Evolutionary conservation across 177 flowering plant species (phyloP), one percentile per base, ranked within the genome.

Genomic region (Vitis hybrid): DNA sequence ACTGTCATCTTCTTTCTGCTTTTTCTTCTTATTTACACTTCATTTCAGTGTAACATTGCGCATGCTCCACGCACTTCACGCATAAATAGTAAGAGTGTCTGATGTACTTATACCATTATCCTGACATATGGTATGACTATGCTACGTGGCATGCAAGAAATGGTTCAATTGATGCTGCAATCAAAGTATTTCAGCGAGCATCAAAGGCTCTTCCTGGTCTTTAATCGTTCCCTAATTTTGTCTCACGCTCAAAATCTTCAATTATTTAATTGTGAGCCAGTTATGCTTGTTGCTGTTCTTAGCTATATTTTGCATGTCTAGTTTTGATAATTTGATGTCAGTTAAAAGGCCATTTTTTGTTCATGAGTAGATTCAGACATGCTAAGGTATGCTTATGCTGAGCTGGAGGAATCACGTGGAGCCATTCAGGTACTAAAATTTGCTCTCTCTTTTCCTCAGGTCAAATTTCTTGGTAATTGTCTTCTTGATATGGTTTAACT

Each of bases 101-200:
- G 78, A 91, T 92, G 99, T 91, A 90, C 76, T 77, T 94, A 60
- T 94, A 94, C 82, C 99, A 92, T 79, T 94, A 90, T 81, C 97
- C 99, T 70, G 97, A 94, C 81, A 81, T 92, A 76, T 94, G 99
- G 99, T 90, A 87, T 76, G 96, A 94, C 71, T 94, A 89, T 84
- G 97, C 97, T 67, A 88, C 82, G 19, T 94, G 99, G 99, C 95
- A 88, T 81, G 92, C 90, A 73, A 92, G 84, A 83, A 77, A 75
- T 85, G 97, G 95, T 61, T 87, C 94, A 52, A 64, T 80, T 66
- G 97, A 94, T 75, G 77, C 95, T 81, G 97, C 97, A 56, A 79
- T 89, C 71, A 94, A 94, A 86, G 87, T 90, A 61, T 94, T 87
- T 81, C 97, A 91, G 80, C 86, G 95, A 72, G 90, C 97, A 63